A percentile compares a stretch with the other conserved stretches of the same genome.
Evolutionary conservation across 2,329 filamentous ascomycete genomes (phyloP).

Genomic region (Talaromyces islandicus): DNA sequence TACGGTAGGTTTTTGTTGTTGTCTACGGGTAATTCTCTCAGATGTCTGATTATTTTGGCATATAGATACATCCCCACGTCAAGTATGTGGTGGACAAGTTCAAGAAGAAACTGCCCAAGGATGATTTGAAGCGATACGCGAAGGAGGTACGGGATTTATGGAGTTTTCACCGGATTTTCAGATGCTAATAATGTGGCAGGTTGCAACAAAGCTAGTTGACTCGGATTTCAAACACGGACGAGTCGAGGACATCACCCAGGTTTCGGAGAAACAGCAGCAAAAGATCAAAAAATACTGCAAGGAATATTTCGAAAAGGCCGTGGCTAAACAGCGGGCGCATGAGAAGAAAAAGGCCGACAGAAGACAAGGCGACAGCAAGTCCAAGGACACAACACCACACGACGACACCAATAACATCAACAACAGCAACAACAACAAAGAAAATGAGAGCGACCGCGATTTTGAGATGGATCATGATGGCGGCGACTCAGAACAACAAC

Average conservation of each 20-base stretch:
- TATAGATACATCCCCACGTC: constrained; percentile 61
- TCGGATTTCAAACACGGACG: constrained; percentile 87
- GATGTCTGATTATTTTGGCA: constrained; percentile 47
- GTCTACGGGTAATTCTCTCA: background rate
- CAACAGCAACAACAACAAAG: constrained; percentile 36
- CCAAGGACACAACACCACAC: constrained; percentile 16
- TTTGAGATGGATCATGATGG: constrained; percentile 22
- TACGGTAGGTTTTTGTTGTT: constrained; percentile 55
- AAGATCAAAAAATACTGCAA: constrained; percentile 79
- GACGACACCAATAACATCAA: constrained; percentile 17
- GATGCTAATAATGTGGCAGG: constrained; percentile 26
- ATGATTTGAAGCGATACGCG: constrained; percentile 60
- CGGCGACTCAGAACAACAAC: constrained; percentile 16
- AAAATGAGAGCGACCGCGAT: constrained; percentile 14
- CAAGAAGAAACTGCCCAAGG: constrained; percentile 76
- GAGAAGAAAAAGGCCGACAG: constrained; percentile 58
- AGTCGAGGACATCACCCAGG: constrained; percentile 73
- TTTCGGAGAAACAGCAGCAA: constrained; percentile 70
- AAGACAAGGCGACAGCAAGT: constrained; percentile 23
- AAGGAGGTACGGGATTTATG: constrained; percentile 49
- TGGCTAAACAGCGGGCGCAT: constrained; percentile 65
- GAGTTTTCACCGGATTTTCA: background rate
- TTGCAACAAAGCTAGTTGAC: constrained; percentile 81
- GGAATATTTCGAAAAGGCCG: constrained; percentile 80
- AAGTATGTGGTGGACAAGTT: constrained; percentile 84